These are phyloP conservation scores for Cucurbita ficifolia DNA, from an alignment of 306 rosid genomes.

Conservation along the genomic window DNA sequence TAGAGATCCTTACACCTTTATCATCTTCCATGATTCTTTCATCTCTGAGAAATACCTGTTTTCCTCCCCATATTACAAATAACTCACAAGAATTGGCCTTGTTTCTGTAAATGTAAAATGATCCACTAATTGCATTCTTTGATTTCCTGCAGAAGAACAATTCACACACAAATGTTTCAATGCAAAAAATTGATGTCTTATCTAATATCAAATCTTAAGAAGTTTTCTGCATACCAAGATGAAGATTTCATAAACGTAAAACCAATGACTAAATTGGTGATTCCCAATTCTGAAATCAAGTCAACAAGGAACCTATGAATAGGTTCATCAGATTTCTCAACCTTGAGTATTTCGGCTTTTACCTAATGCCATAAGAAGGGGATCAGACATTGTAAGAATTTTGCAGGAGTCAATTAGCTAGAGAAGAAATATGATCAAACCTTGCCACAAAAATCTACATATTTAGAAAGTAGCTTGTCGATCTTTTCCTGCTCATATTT, in stretches of 20 bases:
- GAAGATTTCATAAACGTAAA: slow-evolving; percentile 60
- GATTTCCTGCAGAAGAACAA: slow-evolving; percentile 36
- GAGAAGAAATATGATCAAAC: slow-evolving; percentile 16
- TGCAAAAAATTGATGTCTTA: background rate
- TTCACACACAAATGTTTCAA: background rate
- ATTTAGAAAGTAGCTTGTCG: slow-evolving; percentile 33
- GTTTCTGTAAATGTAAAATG: slow-evolving; percentile 50
- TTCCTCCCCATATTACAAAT: slow-evolving; percentile 64
- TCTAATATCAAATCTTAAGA: background rate
- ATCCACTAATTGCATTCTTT: slow-evolving; percentile 48
- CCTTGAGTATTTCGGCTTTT: slow-evolving; percentile 29
- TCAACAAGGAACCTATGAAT: slow-evolving; percentile 39
- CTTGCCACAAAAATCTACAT: slow-evolving; percentile 51
- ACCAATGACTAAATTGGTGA: slow-evolving; percentile 57
- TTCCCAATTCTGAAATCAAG: slow-evolving; percentile 35
- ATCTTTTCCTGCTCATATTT: slow-evolving; percentile 40
- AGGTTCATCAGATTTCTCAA: slow-evolving; percentile 45
- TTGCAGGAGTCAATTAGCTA: background rate
- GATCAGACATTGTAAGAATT: background rate
- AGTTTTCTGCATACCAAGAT: slow-evolving; percentile 15
- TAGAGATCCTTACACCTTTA: slow-evolving; percentile 47
- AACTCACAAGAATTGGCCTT: slow-evolving; percentile 60
- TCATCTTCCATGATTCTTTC: slow-evolving; percentile 70
- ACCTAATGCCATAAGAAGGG: slow-evolving; percentile 25
- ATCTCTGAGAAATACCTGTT: slow-evolving; percentile 43